Conservation (phyloP, 768 basidiomycete genomes). For the Trametes villosa region DNA sequence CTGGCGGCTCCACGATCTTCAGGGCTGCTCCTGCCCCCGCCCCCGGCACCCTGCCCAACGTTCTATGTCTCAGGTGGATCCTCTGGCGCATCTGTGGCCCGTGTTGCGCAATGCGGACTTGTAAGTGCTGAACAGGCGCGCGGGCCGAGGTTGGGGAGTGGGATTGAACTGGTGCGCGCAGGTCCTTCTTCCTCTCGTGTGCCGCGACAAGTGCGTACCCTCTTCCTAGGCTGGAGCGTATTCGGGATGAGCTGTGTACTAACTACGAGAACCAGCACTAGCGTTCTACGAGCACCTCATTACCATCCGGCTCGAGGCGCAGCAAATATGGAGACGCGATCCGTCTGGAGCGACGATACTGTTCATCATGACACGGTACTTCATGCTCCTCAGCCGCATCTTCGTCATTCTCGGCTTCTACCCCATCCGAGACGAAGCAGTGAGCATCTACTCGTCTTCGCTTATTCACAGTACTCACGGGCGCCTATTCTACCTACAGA, state of each 20-base stretch:
- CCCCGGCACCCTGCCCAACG: background rate
- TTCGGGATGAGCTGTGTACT: too few relatives aligned
- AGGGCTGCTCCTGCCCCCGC: background rate
- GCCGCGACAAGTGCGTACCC: constrained; percentile 16
- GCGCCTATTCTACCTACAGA: background rate
- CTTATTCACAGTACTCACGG: background rate
- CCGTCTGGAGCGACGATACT: constrained; percentile 13
- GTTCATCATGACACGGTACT: constrained; percentile 22
- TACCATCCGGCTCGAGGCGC: constrained; percentile 19
- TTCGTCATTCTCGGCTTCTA: constrained; percentile 12
- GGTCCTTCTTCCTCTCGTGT: constrained; percentile 17
- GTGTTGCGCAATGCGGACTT: constrained; percentile 10
- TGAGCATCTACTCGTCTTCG: background rate
- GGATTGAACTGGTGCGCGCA: background rate
- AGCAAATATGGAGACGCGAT: constrained; percentile 22
- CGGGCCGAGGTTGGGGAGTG: background rate
- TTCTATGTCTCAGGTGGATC: constrained; percentile 5
- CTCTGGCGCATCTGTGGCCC: constrained; percentile 6
- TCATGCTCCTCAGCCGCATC: constrained; percentile 19
- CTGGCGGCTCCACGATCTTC: constrained; percentile 1
- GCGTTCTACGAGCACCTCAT: constrained; percentile 22
- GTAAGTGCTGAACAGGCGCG: background rate
- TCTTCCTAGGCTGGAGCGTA: background rate
- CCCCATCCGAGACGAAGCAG: background rate
- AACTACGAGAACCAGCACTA: background rate